Conservation (phyloP, 805 yeast genomes). For the Metschnikowia shivogae region DNA sequence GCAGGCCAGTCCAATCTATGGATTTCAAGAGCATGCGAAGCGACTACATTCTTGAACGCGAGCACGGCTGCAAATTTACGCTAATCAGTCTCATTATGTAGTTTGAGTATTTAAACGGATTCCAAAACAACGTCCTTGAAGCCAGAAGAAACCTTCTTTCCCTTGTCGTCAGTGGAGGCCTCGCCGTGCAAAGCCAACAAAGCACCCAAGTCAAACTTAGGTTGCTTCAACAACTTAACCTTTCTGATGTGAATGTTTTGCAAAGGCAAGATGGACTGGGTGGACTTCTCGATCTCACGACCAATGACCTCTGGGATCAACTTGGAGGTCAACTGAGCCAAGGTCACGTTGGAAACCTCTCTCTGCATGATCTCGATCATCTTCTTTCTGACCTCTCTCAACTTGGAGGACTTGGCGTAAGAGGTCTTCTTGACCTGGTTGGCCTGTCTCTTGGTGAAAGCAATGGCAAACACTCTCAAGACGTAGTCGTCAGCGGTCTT, state of each 20-base stretch:
- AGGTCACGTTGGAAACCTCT: slow-evolving; percentile 91
- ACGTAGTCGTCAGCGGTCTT: slow-evolving; percentile 98
- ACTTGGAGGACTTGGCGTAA: slow-evolving; percentile 96
- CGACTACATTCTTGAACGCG: no score
- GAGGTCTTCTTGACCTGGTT: slow-evolving; percentile 97
- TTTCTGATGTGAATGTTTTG: slow-evolving; percentile 99
- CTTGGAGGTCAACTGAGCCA: slow-evolving; percentile 95
- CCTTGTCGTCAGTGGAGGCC: slow-evolving; percentile 82
- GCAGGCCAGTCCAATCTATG: no score
- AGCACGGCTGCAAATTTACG: neutral
- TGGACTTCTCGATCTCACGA: slow-evolving; percentile 96
- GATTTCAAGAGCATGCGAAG: no score
- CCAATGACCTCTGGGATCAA: slow-evolving; percentile 98
- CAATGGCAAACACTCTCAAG: slow-evolving; percentile 93
- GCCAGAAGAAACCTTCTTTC: slow-evolving; percentile 96
- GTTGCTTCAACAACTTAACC: slow-evolving; percentile 97
- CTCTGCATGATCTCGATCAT: slow-evolving; percentile 94
- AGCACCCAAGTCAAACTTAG: slow-evolving; percentile 97
- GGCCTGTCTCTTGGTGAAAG: slow-evolving; percentile 96
- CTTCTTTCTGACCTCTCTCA: slow-evolving; percentile 96
- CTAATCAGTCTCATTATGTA: slow-evolving; percentile 1
- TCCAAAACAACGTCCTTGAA: slow-evolving; percentile 99
- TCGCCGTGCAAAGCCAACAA: slow-evolving; percentile 98
- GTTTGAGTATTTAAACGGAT: slow-evolving; percentile 59
- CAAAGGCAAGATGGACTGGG: slow-evolving; percentile 92